Evolutionary conservation across 768 basidiomycete species (phyloP).

Genomic region (Lanmaoa pseudosensibilis): DNA sequence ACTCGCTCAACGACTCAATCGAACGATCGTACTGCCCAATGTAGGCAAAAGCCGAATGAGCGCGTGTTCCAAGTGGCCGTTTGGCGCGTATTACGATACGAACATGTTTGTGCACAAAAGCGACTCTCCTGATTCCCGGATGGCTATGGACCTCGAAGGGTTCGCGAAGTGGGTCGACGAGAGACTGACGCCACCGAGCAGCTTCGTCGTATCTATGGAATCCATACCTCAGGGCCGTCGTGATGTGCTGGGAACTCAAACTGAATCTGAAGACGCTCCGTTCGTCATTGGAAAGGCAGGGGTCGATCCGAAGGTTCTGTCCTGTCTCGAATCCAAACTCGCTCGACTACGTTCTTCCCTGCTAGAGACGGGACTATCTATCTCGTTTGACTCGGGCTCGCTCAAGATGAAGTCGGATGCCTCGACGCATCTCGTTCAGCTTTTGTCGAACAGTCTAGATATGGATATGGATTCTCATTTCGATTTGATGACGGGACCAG

Average conservation of each 20-base stretch:
- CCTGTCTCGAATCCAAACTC: slow-evolving; percentile 23
- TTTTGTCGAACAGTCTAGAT: slow-evolving; percentile 17
- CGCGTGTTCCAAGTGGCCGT: slow-evolving; percentile 48
- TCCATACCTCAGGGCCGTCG: slow-evolving; percentile 16
- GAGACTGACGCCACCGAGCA: slow-evolving; percentile 25
- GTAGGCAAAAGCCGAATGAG: slow-evolving; percentile 57
- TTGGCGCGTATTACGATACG: slow-evolving; percentile 51
- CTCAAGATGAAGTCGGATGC: slow-evolving; percentile 7
- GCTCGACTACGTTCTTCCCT: slow-evolving; percentile 11
- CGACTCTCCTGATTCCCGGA: background rate
- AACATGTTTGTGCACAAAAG: slow-evolving; percentile 11
- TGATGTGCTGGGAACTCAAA: background rate
- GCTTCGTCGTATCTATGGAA: slow-evolving; percentile 40
- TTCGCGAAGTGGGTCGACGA: slow-evolving; percentile 42
- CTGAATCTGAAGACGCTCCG: background rate
- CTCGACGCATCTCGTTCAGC: slow-evolving; percentile 11
- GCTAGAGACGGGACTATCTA: slow-evolving; percentile 3
- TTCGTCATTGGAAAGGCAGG: slow-evolving; percentile 2
- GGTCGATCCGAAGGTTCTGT: slow-evolving; percentile 15
- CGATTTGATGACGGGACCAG: slow-evolving; percentile 12
- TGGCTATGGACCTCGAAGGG: slow-evolving; percentile 35
- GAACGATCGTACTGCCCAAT: slow-evolving; percentile 61
- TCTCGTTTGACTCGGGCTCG: slow-evolving; percentile 8
- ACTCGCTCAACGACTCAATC: slow-evolving; percentile 50
- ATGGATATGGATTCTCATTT: background rate